Conservation (phyloP, 2,329 filamentous ascomycete genomes). For the Arthrobotrys sphaeroides region DNA sequence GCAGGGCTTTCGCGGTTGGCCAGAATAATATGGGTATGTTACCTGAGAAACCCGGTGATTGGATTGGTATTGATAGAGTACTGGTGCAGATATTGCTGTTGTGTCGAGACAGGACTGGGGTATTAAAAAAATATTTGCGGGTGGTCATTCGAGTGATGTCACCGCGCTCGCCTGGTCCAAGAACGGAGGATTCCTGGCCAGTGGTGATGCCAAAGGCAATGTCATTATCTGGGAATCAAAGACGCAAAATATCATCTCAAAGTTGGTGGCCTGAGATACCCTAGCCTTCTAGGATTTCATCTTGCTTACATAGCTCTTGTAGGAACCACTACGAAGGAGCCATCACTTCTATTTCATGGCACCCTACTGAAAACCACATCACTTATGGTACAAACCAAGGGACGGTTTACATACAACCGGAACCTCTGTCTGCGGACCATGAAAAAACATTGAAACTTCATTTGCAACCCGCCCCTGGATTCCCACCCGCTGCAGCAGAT, state of each 20-base stretch:
- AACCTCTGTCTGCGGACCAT: conserved; percentile 72
- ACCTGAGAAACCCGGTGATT: background rate
- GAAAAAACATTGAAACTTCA: conserved; percentile 68
- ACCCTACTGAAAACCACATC: conserved; percentile 84
- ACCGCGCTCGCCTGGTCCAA: conserved; percentile 92
- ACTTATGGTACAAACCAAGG: conserved; percentile 94
- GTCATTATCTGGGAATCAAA: conserved; percentile 88
- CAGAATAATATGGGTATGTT: conserved; percentile 72
- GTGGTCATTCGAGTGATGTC: conserved; percentile 83
- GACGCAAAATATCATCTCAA: conserved; percentile 81
- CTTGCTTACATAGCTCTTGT: background rate
- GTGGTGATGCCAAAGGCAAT: conserved; percentile 73
- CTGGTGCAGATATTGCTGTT: conserved; percentile 74
- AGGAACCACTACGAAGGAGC: conserved; percentile 74
- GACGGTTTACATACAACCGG: conserved; percentile 87
- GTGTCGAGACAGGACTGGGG: conserved; percentile 91
- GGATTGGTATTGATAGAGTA: conserved; percentile 8
- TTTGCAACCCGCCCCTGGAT: conserved; percentile 74
- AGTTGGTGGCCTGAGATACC: conserved; percentile 57
- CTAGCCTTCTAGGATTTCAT: background rate
- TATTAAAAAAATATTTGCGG: conserved; percentile 79
- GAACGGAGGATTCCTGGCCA: conserved; percentile 86
- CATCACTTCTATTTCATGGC: conserved; percentile 88
- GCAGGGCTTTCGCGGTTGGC: conserved; percentile 84
- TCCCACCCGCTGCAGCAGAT: conserved; percentile 59